Conservation (phyloP, 1,284 basidiomycete genomes). For the Sporisorium iseilematis-ciliati region DNA sequence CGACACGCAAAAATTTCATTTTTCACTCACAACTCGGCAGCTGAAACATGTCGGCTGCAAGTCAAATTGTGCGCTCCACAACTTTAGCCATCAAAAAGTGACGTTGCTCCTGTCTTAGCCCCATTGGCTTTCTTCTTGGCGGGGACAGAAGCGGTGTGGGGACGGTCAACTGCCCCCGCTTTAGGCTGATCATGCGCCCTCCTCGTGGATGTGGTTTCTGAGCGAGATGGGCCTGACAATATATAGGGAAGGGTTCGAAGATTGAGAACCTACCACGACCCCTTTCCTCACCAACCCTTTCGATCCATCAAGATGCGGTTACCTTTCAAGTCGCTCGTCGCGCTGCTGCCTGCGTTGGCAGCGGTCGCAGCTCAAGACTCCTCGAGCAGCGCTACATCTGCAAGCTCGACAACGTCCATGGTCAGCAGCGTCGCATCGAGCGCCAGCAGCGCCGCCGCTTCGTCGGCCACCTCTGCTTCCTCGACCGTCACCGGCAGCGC, state of each 20-base stretch:
- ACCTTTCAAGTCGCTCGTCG: slow-evolving; percentile 23
- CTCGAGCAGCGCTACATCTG: slow-evolving; percentile 2
- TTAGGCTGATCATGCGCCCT: too few relatives aligned
- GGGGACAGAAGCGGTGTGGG: too few relatives aligned
- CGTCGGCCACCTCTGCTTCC: slow-evolving; percentile 23
- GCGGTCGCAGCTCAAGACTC: slow-evolving; percentile 40
- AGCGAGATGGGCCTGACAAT: neutral
- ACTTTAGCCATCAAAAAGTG: too few relatives aligned
- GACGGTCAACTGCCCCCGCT: too few relatives aligned
- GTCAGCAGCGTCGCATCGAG: slow-evolving; percentile 10
- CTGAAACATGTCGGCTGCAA: too few relatives aligned
- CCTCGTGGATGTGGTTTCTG: too few relatives aligned
- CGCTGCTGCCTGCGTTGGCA: slow-evolving; percentile 36
- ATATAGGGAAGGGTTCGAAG: neutral
- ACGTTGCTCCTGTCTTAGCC: too few relatives aligned
- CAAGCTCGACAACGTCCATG: neutral
- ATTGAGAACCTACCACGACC: neutral
- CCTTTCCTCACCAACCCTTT: neutral
- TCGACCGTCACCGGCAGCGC: slow-evolving; percentile 19
- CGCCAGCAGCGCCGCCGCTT: slow-evolving; percentile 12
- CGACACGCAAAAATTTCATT: too few relatives aligned
- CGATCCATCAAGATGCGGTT: slow-evolving; percentile 28
- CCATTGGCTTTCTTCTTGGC: too few relatives aligned
- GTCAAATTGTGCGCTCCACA: too few relatives aligned
- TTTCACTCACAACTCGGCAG: too few relatives aligned